Evolutionary conservation across 768 basidiomycete species (phyloP).

Genomic region (Auricularia auricula-judae): DNA sequence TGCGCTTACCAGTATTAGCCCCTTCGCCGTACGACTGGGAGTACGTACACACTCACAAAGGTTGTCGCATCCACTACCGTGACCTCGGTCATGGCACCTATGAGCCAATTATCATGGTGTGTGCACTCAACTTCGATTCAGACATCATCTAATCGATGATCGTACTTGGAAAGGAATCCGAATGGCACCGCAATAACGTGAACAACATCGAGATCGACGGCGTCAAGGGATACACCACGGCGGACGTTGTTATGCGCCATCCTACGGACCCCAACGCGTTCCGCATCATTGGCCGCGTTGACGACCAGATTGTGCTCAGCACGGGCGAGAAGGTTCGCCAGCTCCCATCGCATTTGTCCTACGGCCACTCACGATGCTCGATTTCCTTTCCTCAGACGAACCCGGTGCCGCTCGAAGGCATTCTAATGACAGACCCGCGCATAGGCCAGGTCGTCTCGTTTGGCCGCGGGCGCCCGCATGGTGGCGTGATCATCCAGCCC

Average conservation of each 20-base stretch:
- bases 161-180: constrained; percentile 9
- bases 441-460: constrained; percentile 3
- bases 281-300: constrained; percentile 30
- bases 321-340: constrained; percentile 27
- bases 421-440: constrained; percentile 5
- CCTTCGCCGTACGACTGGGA: neutral
- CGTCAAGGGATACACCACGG: constrained; percentile 24
- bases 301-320: constrained; percentile 35
- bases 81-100: neutral
- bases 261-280: constrained; percentile 26
- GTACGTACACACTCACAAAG: neutral
- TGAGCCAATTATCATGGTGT: neutral
- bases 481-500: constrained; percentile 32
- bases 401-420: constrained; percentile 24
- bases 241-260: constrained; percentile 30
- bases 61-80: neutral
- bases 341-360: constrained; percentile 10
- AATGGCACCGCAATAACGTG: constrained; percentile 15
- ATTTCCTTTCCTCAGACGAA: constrained; percentile 19
- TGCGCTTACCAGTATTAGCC: no score
- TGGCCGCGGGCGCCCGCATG: constrained; percentile 21
- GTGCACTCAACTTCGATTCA: neutral
- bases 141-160: neutral
- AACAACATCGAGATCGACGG: constrained; percentile 23
- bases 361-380: neutral